Base-by-base conservation (phyloP, 108 stramenopile species). In the Conticribra guillardii region DNA sequence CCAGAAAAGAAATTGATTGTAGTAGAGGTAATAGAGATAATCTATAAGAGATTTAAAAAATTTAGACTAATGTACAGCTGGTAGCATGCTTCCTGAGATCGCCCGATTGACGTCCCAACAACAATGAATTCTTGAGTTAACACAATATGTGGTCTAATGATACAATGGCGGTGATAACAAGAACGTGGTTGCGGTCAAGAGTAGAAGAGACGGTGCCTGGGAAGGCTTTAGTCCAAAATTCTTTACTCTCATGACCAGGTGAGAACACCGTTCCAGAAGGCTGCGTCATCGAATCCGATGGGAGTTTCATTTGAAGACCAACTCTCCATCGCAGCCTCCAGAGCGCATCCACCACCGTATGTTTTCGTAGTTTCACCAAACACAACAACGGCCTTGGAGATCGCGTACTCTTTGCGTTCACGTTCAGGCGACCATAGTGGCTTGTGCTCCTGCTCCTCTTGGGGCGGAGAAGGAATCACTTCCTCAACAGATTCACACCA, bases 221-320 rank as follows among this genome's bases (percentile, higher is more conserved):
- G 67, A 62, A 27, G 47, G 46, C n/a, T n/a, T 47, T 58, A 33
- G 41, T 45, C 54, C 49, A 47, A 61, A 51, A 16, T 58, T 64
- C 31, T 29, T 22, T 52, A 29, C 50, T 47, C 14, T 76, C 62
- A 76, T 18, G 75, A 76, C 75, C 75, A 76, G 17, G 75, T 76
- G 58, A 76, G 62, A 29, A 55, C 41, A 37, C 75, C 75, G 31
- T 63, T 76, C 75, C 75, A 76, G 60, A 76, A 76, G 47, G 75
- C 67, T 19, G 60, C 60, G 41, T 76, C 67, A 23, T 76, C 75
- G 30, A 76, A 69, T 34, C 61, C 61, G 33, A 76, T 50, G 19
- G 60, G 9, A 8, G 45, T 4, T 19, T 26, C 23, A 23, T 41
- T 24, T 0, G 48, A 50, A 51, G 18, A 41, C 53, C 49, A 18